Conservation (phyloP, 768 basidiomycete species). For the Postia placenta region DNA sequence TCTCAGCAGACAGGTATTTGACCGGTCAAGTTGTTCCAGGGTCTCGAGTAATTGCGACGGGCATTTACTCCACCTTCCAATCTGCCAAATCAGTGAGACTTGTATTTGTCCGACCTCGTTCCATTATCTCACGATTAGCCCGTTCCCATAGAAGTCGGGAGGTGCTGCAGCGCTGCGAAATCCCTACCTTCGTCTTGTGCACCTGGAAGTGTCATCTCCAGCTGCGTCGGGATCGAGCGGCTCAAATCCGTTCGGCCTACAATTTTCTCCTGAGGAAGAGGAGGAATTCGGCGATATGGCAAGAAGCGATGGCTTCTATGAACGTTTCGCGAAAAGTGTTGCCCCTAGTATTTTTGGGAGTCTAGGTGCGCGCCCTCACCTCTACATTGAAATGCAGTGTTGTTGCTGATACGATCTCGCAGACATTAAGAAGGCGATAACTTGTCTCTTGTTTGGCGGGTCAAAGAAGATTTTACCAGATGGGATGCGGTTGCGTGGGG, state of each 20-base stretch:
- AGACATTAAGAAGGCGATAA: constrained; percentile 99
- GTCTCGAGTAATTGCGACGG: constrained; percentile 90
- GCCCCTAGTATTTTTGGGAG: constrained; percentile 97
- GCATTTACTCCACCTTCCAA: constrained; percentile 95
- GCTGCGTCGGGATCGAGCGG: constrained; percentile 61
- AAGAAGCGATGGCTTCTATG: constrained; percentile 84
- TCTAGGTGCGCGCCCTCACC: constrained; percentile 69
- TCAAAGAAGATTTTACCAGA: constrained; percentile 97
- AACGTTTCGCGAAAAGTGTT: constrained; percentile 89
- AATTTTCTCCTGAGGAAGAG: constrained; percentile 93
- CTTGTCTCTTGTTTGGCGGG: constrained; percentile 94
- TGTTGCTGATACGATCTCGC: neutral
- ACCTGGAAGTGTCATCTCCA: constrained; percentile 84
- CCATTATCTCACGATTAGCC: neutral
- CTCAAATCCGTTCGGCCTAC: constrained; percentile 79
- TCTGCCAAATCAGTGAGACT: constrained; percentile 71
- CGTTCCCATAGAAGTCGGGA: constrained; percentile 53
- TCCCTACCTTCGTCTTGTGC: constrained; percentile 90
- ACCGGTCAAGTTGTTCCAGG: constrained; percentile 94
- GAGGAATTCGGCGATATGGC: constrained; percentile 94
- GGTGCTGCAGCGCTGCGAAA: constrained; percentile 88
- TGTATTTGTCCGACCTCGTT: neutral
- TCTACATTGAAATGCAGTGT: neutral
- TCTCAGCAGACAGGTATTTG: constrained; percentile 86
- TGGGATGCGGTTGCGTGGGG: constrained; percentile 93